Percentiles rank a stretch among this genome's conserved stretches.
phyloP scores from a whole-genome alignment of 2,329 filamentous ascomycete genomes.

The Cercospora zeae-maydis region DNA sequence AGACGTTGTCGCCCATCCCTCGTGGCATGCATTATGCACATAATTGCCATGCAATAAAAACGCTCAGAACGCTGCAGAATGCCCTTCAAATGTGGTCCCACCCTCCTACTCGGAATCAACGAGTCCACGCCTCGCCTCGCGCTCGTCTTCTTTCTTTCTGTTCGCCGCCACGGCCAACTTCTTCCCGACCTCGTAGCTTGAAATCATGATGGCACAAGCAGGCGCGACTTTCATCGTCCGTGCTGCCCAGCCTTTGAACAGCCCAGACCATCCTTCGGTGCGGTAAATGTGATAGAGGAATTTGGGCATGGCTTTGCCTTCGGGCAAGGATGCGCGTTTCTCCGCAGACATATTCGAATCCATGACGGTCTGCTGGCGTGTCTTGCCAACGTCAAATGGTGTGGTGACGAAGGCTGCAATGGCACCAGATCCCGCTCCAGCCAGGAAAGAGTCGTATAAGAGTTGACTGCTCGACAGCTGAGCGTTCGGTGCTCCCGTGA shows the following conservation, averaged over 20 bases:
- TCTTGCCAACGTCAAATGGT: conserved; percentile 97
- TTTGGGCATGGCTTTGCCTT: conserved; percentile 72
- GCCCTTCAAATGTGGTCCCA: neutral
- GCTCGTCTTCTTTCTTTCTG: conserved; percentile 42
- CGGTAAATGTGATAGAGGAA: conserved; percentile 89
- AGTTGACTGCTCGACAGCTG: conserved; percentile 64
- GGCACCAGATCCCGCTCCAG: conserved; percentile 77
- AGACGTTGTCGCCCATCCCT: neutral
- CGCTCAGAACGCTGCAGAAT: neutral
- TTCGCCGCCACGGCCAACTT: conserved; percentile 77
- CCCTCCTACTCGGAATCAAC: neutral
- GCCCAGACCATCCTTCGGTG: conserved; percentile 72
- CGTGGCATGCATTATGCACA: neutral
- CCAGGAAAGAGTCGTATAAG: conserved; percentile 83
- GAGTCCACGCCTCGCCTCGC: neutral
- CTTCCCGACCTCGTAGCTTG: conserved; percentile 94
- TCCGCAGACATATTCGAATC: conserved; percentile 48
- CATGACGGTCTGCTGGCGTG: conserved; percentile 78
- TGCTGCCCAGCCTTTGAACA: conserved; percentile 90
- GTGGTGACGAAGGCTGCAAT: conserved; percentile 85
- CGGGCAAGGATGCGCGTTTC: conserved; percentile 53
- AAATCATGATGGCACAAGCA: conserved; percentile 98
- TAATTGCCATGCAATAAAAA: neutral
- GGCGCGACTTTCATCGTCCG: conserved; percentile 91
- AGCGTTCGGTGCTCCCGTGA: conserved; percentile 30